Evolutionary conservation across 441 rosid genomes (phyloP).

Genomic region (Erodium chrysanthum): DNA sequence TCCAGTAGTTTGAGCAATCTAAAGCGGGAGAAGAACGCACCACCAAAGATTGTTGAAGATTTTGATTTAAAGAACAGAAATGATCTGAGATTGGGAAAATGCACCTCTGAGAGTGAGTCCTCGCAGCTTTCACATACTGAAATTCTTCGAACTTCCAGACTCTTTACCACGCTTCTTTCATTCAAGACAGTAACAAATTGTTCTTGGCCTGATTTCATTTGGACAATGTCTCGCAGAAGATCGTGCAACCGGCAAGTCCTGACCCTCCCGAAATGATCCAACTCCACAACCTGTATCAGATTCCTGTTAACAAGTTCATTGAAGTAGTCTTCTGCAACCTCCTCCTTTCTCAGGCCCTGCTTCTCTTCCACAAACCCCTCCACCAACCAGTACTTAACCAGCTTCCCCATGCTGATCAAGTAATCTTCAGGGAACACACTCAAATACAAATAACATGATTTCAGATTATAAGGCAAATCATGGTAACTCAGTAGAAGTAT

Average conservation of each 20-base stretch:
- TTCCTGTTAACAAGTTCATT: slow-evolving; percentile 15
- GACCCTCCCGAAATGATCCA: slow-evolving; percentile 4
- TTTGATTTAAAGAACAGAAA: background rate
- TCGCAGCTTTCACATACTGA: background rate
- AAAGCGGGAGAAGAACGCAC: background rate
- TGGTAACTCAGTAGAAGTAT: slow-evolving; percentile 13
- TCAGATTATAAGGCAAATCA: slow-evolving; percentile 17
- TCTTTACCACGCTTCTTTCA: background rate
- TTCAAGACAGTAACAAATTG: background rate
- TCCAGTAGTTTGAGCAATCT: slow-evolving; percentile 9
- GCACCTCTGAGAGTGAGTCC: background rate
- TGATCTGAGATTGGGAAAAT: background rate
- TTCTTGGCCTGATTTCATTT: background rate
- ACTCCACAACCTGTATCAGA: slow-evolving; percentile 16
- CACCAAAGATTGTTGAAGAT: background rate
- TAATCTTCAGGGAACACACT: slow-evolving; percentile 16
- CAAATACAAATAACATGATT: slow-evolving; percentile 13
- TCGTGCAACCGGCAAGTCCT: background rate
- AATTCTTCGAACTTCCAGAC: background rate
- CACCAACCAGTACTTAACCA: slow-evolving; percentile 15
- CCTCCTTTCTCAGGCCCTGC: slow-evolving; percentile 16
- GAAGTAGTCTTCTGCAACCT: slow-evolving; percentile 19
- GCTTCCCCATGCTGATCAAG: slow-evolving; percentile 6
- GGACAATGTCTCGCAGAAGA: background rate
- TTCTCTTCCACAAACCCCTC: slow-evolving; percentile 19